Percentiles rank a stretch among this genome's conserved stretches.
Conservation (phyloP, 257 asterid genomes). For the Solanum tacnaense region DNA sequence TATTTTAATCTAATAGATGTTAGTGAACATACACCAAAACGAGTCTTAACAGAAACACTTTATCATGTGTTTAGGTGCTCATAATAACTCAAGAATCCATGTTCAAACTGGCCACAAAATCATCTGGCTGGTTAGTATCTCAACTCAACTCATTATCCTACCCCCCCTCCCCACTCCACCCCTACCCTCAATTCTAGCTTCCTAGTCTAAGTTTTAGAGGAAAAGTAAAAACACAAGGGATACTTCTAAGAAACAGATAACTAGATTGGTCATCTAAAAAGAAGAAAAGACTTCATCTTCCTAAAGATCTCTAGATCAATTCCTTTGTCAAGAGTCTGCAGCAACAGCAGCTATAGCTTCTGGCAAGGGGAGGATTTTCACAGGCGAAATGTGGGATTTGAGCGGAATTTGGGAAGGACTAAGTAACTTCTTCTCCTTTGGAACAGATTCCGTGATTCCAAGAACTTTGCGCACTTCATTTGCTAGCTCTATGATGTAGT, state of each 20-base stretch:
- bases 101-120: not conserved
- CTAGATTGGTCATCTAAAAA: not conserved
- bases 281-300: not conserved
- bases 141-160: not conserved
- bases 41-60: not conserved
- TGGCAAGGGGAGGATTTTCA: constrained; percentile 29
- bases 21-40: not conserved
- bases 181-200: not conserved
- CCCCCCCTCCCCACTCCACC: not conserved
- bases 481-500: constrained; percentile 64
- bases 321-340: constrained; percentile 23
- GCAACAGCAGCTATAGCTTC: constrained; percentile 31
- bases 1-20: not conserved
- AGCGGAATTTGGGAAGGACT: constrained; percentile 12
- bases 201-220: not conserved
- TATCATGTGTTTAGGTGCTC: not conserved
- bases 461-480: constrained; percentile 76
- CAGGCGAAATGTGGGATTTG: constrained; percentile 36
- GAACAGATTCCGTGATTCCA: constrained; percentile 10
- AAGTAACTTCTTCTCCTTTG: constrained; percentile 31
- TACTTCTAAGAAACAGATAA: not conserved
- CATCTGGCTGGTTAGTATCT: not conserved
- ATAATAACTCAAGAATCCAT: not conserved
- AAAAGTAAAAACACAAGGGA: not conserved
- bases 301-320: not conserved